These are phyloP conservation scores for Spirogloea muscicola DNA, from an alignment of 139 green algal genomes.

Conservation along the genomic window DNA sequence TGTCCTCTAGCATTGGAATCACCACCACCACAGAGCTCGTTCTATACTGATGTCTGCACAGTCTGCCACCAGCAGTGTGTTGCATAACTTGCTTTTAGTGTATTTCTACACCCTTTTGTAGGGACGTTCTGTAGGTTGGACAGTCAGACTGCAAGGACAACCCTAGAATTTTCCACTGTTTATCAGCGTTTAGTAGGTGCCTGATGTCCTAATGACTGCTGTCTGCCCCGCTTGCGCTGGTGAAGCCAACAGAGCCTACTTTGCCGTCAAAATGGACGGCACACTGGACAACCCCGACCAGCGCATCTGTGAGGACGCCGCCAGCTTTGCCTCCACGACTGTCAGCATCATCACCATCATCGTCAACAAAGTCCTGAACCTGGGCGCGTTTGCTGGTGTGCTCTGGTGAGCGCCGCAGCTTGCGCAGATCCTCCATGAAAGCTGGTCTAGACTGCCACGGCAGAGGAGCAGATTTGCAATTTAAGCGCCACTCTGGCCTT, in stretches of 20 bases:
- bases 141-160: background rate
- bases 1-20: background rate
- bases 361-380: slow-evolving; percentile 73
- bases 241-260: slow-evolving; percentile 16
- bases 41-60: background rate
- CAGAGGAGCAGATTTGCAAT: background rate
- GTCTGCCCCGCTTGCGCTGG: background rate
- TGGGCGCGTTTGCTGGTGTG: slow-evolving; percentile 72
- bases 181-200: background rate
- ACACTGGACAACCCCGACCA: slow-evolving; percentile 60
- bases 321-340: slow-evolving; percentile 59
- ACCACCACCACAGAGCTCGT: background rate
- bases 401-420: slow-evolving; percentile 24
- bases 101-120: background rate
- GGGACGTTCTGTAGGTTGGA: background rate
- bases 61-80: background rate
- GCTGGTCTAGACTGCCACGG: background rate
- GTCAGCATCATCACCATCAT: slow-evolving; percentile 64
- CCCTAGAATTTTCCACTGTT: background rate
- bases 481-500: background rate
- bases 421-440: slow-evolving; percentile 5
- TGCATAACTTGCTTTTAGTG: background rate
- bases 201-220: slow-evolving; percentile 7
- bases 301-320: slow-evolving; percentile 86
- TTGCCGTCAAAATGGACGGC: slow-evolving; percentile 26